A percentile compares a stretch with the other conserved stretches of the same genome.
phyloP scores from a whole-genome alignment of 2,329 filamentous ascomycete species.

The Diplocarpon rosae region DNA sequence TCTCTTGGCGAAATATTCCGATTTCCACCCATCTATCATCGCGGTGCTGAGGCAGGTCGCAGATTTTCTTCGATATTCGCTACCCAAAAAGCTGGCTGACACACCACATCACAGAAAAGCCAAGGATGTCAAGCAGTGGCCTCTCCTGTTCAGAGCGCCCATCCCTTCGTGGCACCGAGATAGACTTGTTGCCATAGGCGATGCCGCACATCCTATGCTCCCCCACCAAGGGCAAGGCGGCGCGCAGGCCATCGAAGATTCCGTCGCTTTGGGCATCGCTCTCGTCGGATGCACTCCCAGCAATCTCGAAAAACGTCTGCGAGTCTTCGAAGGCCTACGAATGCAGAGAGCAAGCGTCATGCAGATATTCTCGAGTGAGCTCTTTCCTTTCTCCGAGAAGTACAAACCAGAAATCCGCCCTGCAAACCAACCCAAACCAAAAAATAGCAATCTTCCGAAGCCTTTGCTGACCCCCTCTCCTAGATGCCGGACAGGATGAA shows the following conservation, averaged over 20 bases:
- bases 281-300: constrained; percentile 31
- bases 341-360: constrained; percentile 45
- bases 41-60: constrained; percentile 33
- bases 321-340: constrained; percentile 46
- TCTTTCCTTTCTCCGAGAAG: background rate
- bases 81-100: constrained; percentile 24
- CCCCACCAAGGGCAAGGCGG: constrained; percentile 55
- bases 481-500: constrained; percentile 24
- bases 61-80: constrained; percentile 1
- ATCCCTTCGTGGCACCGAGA: constrained; percentile 38
- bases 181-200: constrained; percentile 47
- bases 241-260: constrained; percentile 56
- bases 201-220: constrained; percentile 58
- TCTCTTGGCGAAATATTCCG: constrained; percentile 30
- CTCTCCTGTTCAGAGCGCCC: constrained; percentile 39
- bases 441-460: no score
- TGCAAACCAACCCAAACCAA: no score
- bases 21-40: constrained; percentile 34
- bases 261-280: constrained; percentile 44
- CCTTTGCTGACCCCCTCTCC: background rate
- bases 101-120: constrained; percentile 41
- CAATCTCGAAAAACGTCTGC: constrained; percentile 42
- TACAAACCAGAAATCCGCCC: no score
- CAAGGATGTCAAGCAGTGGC: constrained; percentile 25
- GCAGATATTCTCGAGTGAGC: constrained; percentile 35